Base-by-base conservation (phyloP, 2,329 filamentous ascomycete species). In the Chrysoporthe cubensis region DNA sequence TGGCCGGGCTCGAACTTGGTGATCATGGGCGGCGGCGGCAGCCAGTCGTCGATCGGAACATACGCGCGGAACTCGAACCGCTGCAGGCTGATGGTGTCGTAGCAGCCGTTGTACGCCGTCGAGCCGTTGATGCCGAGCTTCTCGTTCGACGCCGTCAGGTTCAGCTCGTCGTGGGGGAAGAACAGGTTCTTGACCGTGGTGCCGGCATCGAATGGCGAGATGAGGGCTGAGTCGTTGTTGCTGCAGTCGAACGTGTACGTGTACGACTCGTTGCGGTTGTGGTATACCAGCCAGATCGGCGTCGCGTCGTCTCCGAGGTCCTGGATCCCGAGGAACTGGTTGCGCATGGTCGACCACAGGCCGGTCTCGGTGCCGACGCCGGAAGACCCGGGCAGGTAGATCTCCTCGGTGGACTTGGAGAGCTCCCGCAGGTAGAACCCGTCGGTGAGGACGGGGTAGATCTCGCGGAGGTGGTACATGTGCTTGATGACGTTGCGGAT, bases 181-280 rank as follows among this genome's bases (percentile, higher is more conserved):
- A 90, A 88, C n/a, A 90, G 74, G 72, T 89, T 90, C 74, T 86
- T 87, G 70, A 90, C 88, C 0, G 80, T 86, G 0, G 82, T 86
- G 16, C 81, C 83, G 3, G 76, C 82, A 5, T 77, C 76, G 68
- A 85, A 90, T 0, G 88, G 86, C 32, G 87, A 79, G 56, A 89
- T 77, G 52, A 90, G 80, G 3, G 85, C 85, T 3, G 78, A 77
- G 52, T 82, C 78, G 13, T 74, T 77, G 61, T 83, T 79, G 16
- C 75, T 78, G 60, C 74, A 75, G 57, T 71, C 70, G 68, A 88
- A 89, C 2, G 78, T 77, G 73, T 88, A 90, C 8, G 80, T 82
- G 9, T 79, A 79, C 0, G 86, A 85, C 9, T 78, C 72, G 71
- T 85, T 85, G 64, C 79, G 78, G 73, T 86, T 86, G 66, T 80